phyloP scores from a whole-genome alignment of 495 filamentous ascomycete genomes.

The Usnea hakonensis region DNA sequence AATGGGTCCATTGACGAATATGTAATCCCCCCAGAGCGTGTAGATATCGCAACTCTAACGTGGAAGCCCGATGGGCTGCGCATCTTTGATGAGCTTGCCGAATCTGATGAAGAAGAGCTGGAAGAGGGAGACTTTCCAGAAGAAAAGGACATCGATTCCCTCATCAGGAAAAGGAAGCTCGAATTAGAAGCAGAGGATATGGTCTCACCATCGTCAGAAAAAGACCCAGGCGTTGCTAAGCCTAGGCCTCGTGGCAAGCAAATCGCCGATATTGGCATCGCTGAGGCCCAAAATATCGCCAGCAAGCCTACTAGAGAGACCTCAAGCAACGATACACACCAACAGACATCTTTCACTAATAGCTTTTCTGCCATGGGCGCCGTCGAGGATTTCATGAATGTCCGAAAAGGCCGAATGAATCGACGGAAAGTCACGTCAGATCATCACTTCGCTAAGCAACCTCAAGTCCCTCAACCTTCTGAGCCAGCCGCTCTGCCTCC shows the following conservation, averaged over 20 bases:
- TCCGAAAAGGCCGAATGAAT: constrained; percentile 31
- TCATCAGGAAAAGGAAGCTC: constrained; percentile 24
- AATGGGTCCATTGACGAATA: constrained; percentile 19
- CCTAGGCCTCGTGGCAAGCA: not conserved
- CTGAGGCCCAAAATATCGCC: not conserved
- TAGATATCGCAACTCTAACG: constrained; percentile 31
- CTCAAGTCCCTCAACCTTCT: not conserved
- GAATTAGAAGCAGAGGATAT: constrained; percentile 6
- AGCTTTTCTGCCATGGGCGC: constrained; percentile 27
- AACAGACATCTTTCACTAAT: not conserved
- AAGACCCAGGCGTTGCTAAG: not conserved
- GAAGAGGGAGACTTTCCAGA: constrained; percentile 26
- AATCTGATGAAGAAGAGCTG: constrained; percentile 43
- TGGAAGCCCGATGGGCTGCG: constrained; percentile 47
- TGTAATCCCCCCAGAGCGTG: constrained; percentile 25
- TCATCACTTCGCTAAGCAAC: not conserved
- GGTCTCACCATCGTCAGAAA: not conserved
- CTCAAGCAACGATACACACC: not conserved
- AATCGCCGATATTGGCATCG: not conserved
- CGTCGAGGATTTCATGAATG: constrained; percentile 39
- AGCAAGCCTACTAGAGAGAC: not conserved
- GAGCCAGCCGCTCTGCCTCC: not conserved
- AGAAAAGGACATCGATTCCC: constrained; percentile 23
- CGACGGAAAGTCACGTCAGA: constrained; percentile 28
- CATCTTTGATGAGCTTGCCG: constrained; percentile 41